Base-by-base conservation (phyloP, 305 asterid species). In the Rubia tinctorum region DNA sequence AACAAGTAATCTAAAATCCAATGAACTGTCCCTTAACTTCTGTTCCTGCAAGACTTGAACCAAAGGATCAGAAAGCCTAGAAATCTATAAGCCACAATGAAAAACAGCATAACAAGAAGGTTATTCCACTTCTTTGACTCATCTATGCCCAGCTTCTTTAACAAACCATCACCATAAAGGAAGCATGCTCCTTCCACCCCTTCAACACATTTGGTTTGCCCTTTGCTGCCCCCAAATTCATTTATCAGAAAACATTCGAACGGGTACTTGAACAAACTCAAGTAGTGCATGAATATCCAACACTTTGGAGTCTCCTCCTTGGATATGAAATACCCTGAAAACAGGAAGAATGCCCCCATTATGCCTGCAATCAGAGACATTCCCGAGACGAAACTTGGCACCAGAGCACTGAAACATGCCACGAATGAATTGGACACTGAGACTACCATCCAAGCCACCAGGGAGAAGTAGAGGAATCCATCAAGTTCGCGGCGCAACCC, bases 321-420 rank as follows among this genome's bases (percentile, higher is more conserved):
- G 1, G 85, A 69, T 5, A 93, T 88, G 66, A 91, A 91, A 68
- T 91, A 91, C 72, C 97, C 96, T 0, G 98, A 91, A 69, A 91
- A 93, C 40, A 93, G 93, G 51, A 91, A 93, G 84, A 93, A 91
- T 4, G 92, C 85, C 18, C 97, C 97, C 89, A 88, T 89, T 23
- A 87, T 71, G 39, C 96, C 97, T 0, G 97, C 91, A 20, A 91
- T 86, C 40, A 88, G 72, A 5, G 97, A 87, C 8, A 89, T 79
- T 55, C 97, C 96, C 86, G 88, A 85, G 68, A 90, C 88, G 83
- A 88, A 93, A 69, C 88, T 83, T 0, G 97, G 97, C 71, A 90
- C 90, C 6, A 93, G 81, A 1, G 96, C 92, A 63, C 90, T 84
- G 78, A 90, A 91, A 69, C 84, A 91, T 0, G 90, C 90, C 4